Conservation (phyloP, 2,329 filamentous ascomycete species). For the Microcyclosporella mali region DNA sequence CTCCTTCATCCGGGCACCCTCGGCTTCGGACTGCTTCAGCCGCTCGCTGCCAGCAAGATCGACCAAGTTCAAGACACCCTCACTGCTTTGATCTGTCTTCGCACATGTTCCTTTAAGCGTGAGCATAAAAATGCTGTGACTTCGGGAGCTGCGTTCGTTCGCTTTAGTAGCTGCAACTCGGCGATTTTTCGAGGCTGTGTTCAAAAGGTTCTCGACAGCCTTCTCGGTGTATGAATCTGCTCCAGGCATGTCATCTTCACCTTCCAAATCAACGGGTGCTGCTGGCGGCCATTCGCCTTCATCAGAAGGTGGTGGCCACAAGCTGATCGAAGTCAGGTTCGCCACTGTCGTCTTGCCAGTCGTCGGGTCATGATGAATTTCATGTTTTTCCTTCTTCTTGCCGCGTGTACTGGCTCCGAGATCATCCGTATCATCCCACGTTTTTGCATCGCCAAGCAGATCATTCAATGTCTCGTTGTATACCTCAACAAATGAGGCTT, state of each 20-base stretch:
- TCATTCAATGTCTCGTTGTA: constrained; percentile 98
- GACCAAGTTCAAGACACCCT: constrained; percentile 91
- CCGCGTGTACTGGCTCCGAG: constrained; percentile 20
- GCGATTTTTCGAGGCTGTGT: constrained; percentile 74
- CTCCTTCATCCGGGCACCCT: constrained; percentile 82
- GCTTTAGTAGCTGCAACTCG: constrained; percentile 95
- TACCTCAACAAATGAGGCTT: constrained; percentile 92
- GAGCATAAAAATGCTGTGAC: constrained; percentile 93
- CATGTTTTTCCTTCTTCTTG: constrained; percentile 66
- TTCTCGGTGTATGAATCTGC: constrained; percentile 24
- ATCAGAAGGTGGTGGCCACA: constrained; percentile 76
- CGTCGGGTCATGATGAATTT: constrained; percentile 78
- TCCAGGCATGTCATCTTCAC: not conserved
- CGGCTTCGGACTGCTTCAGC: constrained; percentile 77
- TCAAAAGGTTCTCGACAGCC: constrained; percentile 43
- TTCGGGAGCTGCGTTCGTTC: constrained; percentile 89
- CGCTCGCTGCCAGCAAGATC: constrained; percentile 92
- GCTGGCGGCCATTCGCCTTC: constrained; percentile 26
- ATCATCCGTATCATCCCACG: constrained; percentile 47
- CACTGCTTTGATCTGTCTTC: constrained; percentile 74
- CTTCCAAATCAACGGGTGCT: constrained; percentile 9
- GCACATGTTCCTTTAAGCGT: constrained; percentile 60
- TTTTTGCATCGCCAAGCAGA: constrained; percentile 65
- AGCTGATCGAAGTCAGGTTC: constrained; percentile 67
- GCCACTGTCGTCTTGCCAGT: constrained; percentile 77